These are phyloP conservation scores for Yamadazyma conglobata DNA, from an alignment of 1,139 yeast species.

Conservation along the genomic window DNA sequence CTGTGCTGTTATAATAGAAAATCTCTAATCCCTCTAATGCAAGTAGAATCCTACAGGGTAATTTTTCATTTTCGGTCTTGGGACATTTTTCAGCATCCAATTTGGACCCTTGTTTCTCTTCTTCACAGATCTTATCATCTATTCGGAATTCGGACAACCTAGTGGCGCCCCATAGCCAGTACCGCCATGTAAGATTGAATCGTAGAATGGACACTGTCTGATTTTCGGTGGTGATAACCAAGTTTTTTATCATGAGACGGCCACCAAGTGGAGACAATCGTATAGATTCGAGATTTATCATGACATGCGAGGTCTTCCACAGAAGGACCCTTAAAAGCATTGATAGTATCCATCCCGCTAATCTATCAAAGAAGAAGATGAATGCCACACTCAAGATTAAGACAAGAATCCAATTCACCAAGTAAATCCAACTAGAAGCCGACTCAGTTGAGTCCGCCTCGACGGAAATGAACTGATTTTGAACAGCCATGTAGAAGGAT, in stretches of 20 bases:
- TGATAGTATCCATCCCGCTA: slow-evolving; percentile 63
- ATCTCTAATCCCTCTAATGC: slow-evolving; percentile 75
- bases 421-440: slow-evolving; percentile 60
- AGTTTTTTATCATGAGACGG: slow-evolving; percentile 69
- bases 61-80: slow-evolving; percentile 36
- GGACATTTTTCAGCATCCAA: too few species aligned
- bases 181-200: slow-evolving; percentile 82
- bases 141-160: slow-evolving; percentile 42
- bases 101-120: slow-evolving; percentile 15
- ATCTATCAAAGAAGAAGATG: slow-evolving; percentile 73
- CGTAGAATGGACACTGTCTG: slow-evolving; percentile 66
- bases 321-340: slow-evolving; percentile 46
- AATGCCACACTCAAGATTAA: slow-evolving; percentile 60
- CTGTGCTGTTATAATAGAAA: slow-evolving; percentile 74
- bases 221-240: slow-evolving; percentile 68
- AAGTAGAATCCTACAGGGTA: slow-evolving; percentile 60
- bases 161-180: slow-evolving; percentile 64
- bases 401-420: slow-evolving; percentile 77
- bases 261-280: slow-evolving; percentile 81
- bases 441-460: slow-evolving; percentile 14
- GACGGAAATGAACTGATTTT: slow-evolving; percentile 15
- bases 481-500: slow-evolving; percentile 12
- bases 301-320: slow-evolving; percentile 61
- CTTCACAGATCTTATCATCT: slow-evolving; percentile 21
- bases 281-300: slow-evolving; percentile 66